Evolutionary conservation across 768 basidiomycete species (phyloP).

Genomic region (Roridomyces roridus): DNA sequence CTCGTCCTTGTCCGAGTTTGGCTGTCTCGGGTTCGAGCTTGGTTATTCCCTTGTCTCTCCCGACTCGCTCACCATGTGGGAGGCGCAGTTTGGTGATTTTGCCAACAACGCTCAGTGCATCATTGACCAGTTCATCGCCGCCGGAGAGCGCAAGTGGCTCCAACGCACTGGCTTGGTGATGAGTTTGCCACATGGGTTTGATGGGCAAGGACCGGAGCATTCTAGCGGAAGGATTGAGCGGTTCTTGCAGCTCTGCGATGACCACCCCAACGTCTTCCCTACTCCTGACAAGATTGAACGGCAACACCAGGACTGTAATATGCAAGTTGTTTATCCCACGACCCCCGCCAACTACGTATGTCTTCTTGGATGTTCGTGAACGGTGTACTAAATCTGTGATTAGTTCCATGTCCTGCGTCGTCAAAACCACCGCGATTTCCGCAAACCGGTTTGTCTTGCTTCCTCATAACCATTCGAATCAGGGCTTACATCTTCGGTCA

Average conservation of each 20-base stretch:
- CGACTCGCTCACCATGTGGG: slow-evolving; percentile 93
- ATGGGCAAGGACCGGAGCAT: slow-evolving; percentile 98
- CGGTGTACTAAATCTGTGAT: not conserved
- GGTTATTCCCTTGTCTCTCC: slow-evolving; percentile 99
- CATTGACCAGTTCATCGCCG: slow-evolving; percentile 98
- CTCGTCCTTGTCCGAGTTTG: slow-evolving; percentile 95
- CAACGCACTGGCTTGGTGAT: slow-evolving; percentile 92
- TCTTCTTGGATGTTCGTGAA: not conserved
- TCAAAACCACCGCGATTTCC: slow-evolving; percentile 97
- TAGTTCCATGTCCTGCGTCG: slow-evolving; percentile 97
- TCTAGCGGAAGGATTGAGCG: slow-evolving; percentile 95
- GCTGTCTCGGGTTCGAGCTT: slow-evolving; percentile 94
- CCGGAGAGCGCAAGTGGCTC: slow-evolving; percentile 97
- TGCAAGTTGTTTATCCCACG: slow-evolving; percentile 98
- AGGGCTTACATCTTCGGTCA: slow-evolving; percentile 31
- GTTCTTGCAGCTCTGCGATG: slow-evolving; percentile 97
- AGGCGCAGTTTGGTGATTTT: slow-evolving; percentile 98
- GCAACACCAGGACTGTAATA: slow-evolving; percentile 98
- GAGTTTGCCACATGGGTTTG: slow-evolving; percentile 93
- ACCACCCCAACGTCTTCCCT: slow-evolving; percentile 93
- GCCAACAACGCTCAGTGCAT: slow-evolving; percentile 97
- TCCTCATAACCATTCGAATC: not conserved
- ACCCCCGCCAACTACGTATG: slow-evolving; percentile 94
- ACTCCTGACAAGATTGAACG: slow-evolving; percentile 87
- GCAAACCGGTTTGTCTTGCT: slow-evolving; percentile 80